These are phyloP conservation scores for Blastomyces parvus DNA, from an alignment of 2,329 filamentous ascomycete species.

Conservation along the genomic window DNA sequence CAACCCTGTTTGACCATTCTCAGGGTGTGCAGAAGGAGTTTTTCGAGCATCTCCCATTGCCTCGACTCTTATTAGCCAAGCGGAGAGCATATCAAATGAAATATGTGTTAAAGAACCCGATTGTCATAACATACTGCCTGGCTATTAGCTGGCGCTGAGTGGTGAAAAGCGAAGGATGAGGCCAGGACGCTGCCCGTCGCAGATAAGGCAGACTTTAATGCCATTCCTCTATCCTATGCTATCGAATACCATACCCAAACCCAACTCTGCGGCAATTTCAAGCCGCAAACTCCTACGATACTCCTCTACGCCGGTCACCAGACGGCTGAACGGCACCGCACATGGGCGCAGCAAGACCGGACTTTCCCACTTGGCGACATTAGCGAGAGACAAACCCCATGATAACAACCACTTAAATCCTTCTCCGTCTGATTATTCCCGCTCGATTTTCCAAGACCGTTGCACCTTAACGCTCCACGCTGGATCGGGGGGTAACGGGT, in stretches of 20 bases:
- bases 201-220: conserved; percentile 19
- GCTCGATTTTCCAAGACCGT: conserved; percentile 77
- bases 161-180: neutral
- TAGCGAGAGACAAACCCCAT: neutral
- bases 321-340: conserved; percentile 6
- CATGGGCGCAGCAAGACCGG: conserved; percentile 5
- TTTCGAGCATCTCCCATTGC: neutral
- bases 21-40: neutral
- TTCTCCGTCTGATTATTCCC: conserved; percentile 70
- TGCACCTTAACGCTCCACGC: conserved; percentile 68
- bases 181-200: conserved; percentile 10
- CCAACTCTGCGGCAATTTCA: conserved; percentile 11
- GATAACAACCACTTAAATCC: conserved; percentile 60
- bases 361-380: conserved; percentile 9
- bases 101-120: neutral
- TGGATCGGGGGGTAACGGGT: conserved; percentile 78
- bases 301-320: conserved; percentile 11
- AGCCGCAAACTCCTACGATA: conserved; percentile 14
- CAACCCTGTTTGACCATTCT: neutral
- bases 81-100: neutral
- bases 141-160: neutral
- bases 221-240: conserved; percentile 30
- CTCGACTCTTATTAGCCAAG: neutral
- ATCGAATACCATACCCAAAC: conserved; percentile 13
- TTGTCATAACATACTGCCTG: neutral